These are phyloP conservation scores for Pythium scleroteichum DNA, from an alignment of 352 stramenopile genomes.

Conservation along the genomic window DNA sequence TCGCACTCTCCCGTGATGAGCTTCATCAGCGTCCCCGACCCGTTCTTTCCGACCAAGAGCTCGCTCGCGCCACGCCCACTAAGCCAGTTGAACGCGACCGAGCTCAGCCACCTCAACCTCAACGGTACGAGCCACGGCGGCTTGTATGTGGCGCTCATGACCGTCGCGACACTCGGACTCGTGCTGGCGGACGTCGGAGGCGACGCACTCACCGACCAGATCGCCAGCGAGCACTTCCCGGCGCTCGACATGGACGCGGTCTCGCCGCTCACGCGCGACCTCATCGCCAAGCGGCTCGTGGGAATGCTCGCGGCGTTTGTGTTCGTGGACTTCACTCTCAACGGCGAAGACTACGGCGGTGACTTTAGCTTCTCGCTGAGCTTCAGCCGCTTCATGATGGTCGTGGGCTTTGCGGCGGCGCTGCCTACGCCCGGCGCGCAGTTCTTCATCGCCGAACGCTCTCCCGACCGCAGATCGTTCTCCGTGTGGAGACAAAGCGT, in stretches of 20 bases:
- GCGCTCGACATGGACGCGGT: constrained; percentile 9
- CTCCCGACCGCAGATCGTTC: constrained; percentile 25
- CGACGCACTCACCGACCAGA: constrained; percentile 56
- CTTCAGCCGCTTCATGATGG: constrained; percentile 53
- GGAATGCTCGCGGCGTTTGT: constrained; percentile 43
- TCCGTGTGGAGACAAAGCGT: constrained; percentile 17
- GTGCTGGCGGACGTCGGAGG: constrained; percentile 75
- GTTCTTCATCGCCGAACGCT: constrained; percentile 27
- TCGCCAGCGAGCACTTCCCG: constrained; percentile 29
- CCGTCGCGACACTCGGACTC: constrained; percentile 75
- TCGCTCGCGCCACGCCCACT: constrained; percentile 34
- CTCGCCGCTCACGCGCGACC: constrained; percentile 30
- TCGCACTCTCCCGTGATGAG: constrained; percentile 34
- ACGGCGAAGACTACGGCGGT: constrained; percentile 54
- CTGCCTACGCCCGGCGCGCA: constrained; percentile 39
- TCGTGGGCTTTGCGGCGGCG: constrained; percentile 31
- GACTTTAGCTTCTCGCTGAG: constrained; percentile 28
- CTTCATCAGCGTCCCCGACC: constrained; percentile 40
- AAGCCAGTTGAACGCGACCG: constrained; percentile 22
- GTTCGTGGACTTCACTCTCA: constrained; percentile 63
- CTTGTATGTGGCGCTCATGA: constrained; percentile 66
- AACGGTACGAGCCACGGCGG: constrained; percentile 43
- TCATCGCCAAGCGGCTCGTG: constrained; percentile 39
- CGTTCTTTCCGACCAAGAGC: constrained; percentile 44
- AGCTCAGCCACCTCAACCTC: constrained; percentile 40